These are phyloP conservation scores for Rostrohypoxylon terebratum DNA, from an alignment of 495 filamentous ascomycete genomes.

Conservation along the genomic window DNA sequence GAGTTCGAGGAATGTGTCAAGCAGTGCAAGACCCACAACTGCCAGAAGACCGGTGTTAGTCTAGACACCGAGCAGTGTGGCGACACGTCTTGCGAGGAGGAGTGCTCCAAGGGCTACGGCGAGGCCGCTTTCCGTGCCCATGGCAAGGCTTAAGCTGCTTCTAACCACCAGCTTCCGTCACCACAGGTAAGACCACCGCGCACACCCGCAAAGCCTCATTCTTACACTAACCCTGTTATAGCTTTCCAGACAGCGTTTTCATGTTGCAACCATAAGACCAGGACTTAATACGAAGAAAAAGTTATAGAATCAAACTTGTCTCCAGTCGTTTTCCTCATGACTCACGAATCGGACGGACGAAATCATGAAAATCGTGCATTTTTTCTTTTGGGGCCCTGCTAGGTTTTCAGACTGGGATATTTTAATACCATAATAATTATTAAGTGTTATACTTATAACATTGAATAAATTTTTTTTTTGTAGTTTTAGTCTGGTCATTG, in stretches of 20 bases:
- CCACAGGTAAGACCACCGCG: not conserved
- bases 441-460: not conserved
- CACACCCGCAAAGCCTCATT: too few relatives aligned
- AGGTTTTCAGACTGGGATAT: constrained; percentile 2
- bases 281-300: not conserved
- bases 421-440: not conserved
- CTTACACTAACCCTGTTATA: not conserved
- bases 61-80: constrained; percentile 28
- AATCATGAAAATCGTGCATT: not conserved
- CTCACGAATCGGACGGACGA: constrained; percentile 10
- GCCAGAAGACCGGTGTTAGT: constrained; percentile 24
- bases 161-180: not conserved
- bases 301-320: not conserved
- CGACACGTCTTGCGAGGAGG: constrained; percentile 19
- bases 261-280: not conserved
- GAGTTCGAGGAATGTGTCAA: constrained; percentile 31
- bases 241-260: not conserved
- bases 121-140: not conserved
- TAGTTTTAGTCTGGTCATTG: not conserved
- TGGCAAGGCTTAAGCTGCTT: not conserved
- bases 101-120: not conserved
- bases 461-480: not conserved
- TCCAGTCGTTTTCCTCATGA: constrained; percentile 8
- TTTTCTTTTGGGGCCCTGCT: not conserved
- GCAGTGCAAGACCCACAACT: constrained; percentile 35